Evolutionary conservation across 2,329 filamentous ascomycete species (phyloP).

Genomic region (Talaromyces islandicus): DNA sequence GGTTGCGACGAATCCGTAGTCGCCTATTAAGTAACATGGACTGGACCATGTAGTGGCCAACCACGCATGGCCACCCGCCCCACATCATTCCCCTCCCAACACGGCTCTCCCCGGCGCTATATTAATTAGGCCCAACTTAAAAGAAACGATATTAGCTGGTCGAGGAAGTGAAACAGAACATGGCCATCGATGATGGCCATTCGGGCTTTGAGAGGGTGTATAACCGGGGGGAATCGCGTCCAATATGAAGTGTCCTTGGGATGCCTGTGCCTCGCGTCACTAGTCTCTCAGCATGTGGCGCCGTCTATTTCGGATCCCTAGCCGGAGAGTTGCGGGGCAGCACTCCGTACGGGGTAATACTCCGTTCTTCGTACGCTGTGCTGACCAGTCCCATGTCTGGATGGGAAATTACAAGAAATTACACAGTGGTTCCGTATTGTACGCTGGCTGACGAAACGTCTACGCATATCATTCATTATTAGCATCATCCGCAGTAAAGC

Average conservation of each 20-base stretch:
- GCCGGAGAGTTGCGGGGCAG: background rate
- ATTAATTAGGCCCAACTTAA: background rate
- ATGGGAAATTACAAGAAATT: background rate
- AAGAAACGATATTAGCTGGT: no score
- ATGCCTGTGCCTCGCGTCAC: background rate
- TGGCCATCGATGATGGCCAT: background rate
- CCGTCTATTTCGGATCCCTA: background rate
- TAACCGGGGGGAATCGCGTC: background rate
- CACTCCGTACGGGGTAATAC: background rate
- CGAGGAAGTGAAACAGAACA: background rate
- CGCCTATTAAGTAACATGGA: no score
- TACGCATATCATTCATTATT: no score
- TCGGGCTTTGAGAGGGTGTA: background rate
- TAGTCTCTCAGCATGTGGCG: background rate
- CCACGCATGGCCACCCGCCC: background rate
- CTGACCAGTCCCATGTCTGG: no score
- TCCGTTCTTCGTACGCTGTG: no score
- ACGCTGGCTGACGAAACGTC: no score
- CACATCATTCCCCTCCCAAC: background rate
- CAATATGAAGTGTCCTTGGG: background rate
- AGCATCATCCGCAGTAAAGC: no score
- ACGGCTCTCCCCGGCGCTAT: background rate
- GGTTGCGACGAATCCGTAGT: no score
- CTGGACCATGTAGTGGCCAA: background rate
- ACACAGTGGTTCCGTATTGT: no score